Conservation (phyloP, 2,329 filamentous ascomycete genomes). For the Cladosporium colombiae region DNA sequence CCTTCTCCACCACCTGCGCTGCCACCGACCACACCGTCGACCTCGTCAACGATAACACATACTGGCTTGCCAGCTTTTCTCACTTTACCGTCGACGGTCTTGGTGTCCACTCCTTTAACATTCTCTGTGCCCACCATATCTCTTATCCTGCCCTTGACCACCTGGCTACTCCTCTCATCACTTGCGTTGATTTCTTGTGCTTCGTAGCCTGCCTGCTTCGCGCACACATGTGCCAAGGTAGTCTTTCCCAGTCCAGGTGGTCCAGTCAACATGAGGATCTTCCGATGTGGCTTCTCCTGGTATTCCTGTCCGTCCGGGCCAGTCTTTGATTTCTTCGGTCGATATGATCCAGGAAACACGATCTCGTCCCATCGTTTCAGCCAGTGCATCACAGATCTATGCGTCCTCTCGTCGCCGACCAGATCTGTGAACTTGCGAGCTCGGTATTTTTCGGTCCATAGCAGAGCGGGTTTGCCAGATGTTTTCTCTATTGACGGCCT, state of each 20-base stretch:
- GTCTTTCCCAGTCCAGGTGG: conserved; percentile 95
- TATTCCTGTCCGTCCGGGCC: conserved; percentile 53
- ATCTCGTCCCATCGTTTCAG: conserved; percentile 90
- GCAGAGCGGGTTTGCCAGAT: conserved; percentile 49
- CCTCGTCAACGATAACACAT: conserved; percentile 93
- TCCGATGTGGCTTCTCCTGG: conserved; percentile 72
- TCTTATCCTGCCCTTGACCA: conserved; percentile 87
- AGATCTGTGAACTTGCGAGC: conserved; percentile 89
- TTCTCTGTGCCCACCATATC: conserved; percentile 94
- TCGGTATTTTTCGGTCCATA: conserved; percentile 98
- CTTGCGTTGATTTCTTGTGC: conserved; percentile 97
- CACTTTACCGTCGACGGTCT: conserved; percentile 55
- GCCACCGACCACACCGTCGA: conserved; percentile 88
- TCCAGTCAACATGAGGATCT: conserved; percentile 86
- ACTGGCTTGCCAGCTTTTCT: conserved; percentile 79
- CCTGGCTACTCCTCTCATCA: conserved; percentile 84
- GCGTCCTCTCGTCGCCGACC: conserved; percentile 91
- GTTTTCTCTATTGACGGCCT: conserved; percentile 21
- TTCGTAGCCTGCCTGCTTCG: conserved; percentile 91
- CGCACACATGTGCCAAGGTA: conserved; percentile 93
- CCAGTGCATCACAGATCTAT: conserved; percentile 87
- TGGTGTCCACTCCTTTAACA: conserved; percentile 70
- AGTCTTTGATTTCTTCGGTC: conserved; percentile 56
- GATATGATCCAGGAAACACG: conserved; percentile 79
- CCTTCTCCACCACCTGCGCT: conserved; percentile 75